phyloP scores from a whole-genome alignment of 1,139 yeast genomes.

The Barnettozyma hawaiiensis region DNA sequence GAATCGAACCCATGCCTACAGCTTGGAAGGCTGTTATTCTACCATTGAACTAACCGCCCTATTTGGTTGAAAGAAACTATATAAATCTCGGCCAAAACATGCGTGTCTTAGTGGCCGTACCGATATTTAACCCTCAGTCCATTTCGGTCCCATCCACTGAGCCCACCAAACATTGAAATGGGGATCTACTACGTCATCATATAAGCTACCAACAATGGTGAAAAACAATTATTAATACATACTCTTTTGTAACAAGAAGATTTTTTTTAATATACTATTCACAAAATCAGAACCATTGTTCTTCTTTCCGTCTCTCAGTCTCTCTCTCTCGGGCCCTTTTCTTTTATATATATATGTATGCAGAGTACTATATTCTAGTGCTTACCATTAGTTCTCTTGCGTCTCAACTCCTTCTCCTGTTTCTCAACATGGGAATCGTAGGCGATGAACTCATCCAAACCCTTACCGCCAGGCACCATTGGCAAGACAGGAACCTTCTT shows the following conservation, averaged over 20 bases:
- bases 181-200: no score
- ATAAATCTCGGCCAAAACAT: no score
- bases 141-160: no score
- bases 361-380: no score
- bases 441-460: conserved; percentile 82
- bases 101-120: no score
- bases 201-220: not conserved
- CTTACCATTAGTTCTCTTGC: conserved; percentile 34
- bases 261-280: not conserved
- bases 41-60: conserved; percentile 29
- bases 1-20: conserved; percentile 30
- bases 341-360: no score
- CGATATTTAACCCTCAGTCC: no score
- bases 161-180: no score
- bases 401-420: conserved; percentile 53
- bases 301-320: no score
- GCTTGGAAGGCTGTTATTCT: conserved; percentile 31
- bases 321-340: no score
- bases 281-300: not conserved
- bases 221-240: not conserved
- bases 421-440: conserved; percentile 78
- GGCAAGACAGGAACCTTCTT: conserved; percentile 97
- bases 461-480: conserved; percentile 97
- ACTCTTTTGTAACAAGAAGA: not conserved
- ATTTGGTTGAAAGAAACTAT: not conserved